A percentile compares a stretch with the other conserved stretches of the same genome.
Conservation (phyloP, 2,329 filamentous ascomycete genomes). For the Fusarium anthophilum region DNA sequence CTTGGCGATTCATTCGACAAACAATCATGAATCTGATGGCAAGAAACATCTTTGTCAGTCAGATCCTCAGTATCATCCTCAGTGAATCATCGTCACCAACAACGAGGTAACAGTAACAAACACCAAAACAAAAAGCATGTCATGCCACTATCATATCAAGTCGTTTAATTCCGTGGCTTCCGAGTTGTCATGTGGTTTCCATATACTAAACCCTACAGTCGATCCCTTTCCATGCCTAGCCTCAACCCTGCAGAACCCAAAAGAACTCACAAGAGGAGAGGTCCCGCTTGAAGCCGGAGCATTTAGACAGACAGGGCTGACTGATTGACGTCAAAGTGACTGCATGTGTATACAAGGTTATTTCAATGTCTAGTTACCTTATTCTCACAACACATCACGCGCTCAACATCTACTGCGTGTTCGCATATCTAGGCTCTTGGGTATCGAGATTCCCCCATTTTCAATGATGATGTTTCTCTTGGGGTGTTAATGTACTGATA, state of each 20-base stretch:
- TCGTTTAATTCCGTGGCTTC: constrained; percentile 19
- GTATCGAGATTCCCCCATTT: neutral
- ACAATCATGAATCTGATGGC: neutral
- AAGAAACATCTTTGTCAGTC: too few species aligned
- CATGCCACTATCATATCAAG: constrained; percentile 14
- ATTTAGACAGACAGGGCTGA: neutral
- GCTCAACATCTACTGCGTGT: neutral
- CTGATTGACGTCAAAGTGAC: constrained; percentile 40
- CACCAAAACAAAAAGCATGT: neutral
- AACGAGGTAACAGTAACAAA: constrained; percentile 1
- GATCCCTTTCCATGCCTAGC: constrained; percentile 1
- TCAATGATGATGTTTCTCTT: neutral
- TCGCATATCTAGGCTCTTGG: neutral
- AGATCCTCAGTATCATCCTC: neutral
- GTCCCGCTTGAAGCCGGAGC: neutral
- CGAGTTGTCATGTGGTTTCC: constrained; percentile 24
- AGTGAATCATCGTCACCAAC: neutral
- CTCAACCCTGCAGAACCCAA: neutral
- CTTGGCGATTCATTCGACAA: neutral
- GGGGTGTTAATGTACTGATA: neutral
- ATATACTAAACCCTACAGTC: constrained; percentile 24
- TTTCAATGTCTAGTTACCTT: neutral
- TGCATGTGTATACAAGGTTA: constrained; percentile 14
- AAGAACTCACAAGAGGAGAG: neutral
- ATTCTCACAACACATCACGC: neutral